Evolutionary conservation across 768 basidiomycete genomes (phyloP).

Genomic region (Panaeolus cyanescens): DNA sequence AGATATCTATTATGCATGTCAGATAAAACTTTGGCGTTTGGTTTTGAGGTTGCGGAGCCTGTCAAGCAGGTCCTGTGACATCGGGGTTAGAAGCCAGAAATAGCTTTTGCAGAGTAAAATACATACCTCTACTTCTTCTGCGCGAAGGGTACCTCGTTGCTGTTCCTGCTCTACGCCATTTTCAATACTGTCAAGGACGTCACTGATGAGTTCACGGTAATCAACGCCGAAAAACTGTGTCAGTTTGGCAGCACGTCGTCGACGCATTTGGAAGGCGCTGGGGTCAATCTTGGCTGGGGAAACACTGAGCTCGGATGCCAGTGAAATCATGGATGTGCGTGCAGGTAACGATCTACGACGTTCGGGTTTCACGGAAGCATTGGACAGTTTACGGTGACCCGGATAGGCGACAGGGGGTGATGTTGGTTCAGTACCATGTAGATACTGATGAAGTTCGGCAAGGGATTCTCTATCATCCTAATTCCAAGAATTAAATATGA

Average conservation of each 20-base stretch:
- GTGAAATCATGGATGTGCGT: slow-evolving; percentile 60
- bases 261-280: slow-evolving; percentile 67
- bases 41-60: slow-evolving; percentile 56
- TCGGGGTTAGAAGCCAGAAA: slow-evolving; percentile 7
- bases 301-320: slow-evolving; percentile 49
- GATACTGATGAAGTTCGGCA: slow-evolving; percentile 71
- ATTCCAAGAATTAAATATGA: slow-evolving; percentile 9
- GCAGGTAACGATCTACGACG: slow-evolving; percentile 73
- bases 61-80: slow-evolving; percentile 52
- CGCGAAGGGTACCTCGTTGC: slow-evolving; percentile 59
- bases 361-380: slow-evolving; percentile 51
- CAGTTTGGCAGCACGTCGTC: slow-evolving; percentile 79
- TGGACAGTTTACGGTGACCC: slow-evolving; percentile 30
- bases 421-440: slow-evolving; percentile 36
- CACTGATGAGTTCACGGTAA: slow-evolving; percentile 74
- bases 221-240: slow-evolving; percentile 88
- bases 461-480: slow-evolving; percentile 80
- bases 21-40: slow-evolving; percentile 41
- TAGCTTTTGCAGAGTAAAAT: slow-evolving; percentile 5
- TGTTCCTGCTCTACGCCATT: slow-evolving; percentile 70
- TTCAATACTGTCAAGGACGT: slow-evolving; percentile 83
- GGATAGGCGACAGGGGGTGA: slow-evolving; percentile 24
- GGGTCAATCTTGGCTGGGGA: slow-evolving; percentile 43
- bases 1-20: slow-evolving; percentile 1
- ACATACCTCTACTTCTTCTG: slow-evolving; percentile 74